Evolutionary conservation across 1,284 basidiomycete genomes (phyloP).

Genomic region (Dichomitus squalens): DNA sequence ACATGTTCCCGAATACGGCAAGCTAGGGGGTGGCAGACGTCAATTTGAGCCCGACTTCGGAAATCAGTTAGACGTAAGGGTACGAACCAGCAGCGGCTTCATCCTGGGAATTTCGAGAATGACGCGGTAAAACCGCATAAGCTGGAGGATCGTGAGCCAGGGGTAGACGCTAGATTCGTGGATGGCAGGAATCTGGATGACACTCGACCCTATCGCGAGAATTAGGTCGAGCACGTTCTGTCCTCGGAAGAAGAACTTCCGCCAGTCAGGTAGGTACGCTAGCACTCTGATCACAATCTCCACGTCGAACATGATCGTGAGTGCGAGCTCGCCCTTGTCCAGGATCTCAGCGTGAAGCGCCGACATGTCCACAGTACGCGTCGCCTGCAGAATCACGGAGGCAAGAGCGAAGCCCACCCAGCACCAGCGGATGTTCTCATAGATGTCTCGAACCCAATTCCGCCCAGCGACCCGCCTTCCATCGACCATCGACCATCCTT

Average conservation of each 20-base stretch:
- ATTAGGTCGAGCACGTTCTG: constrained; percentile 82
- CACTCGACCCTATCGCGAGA: constrained; percentile 78
- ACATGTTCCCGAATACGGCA: constrained; percentile 91
- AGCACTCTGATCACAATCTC: constrained; percentile 85
- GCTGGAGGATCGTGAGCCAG: constrained; percentile 92
- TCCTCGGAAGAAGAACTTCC: constrained; percentile 69
- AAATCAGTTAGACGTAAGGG: neutral
- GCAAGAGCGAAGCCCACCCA: constrained; percentile 81
- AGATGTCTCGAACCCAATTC: constrained; percentile 56
- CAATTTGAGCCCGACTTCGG: constrained; percentile 3
- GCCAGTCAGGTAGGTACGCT: constrained; percentile 82
- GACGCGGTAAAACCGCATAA: constrained; percentile 91
- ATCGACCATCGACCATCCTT: constrained; percentile 56
- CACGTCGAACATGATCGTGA: constrained; percentile 86
- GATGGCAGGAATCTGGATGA: constrained; percentile 89
- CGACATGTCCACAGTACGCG: constrained; percentile 62
- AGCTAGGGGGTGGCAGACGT: constrained; percentile 48
- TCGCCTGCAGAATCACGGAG: constrained; percentile 80
- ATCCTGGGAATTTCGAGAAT: constrained; percentile 89
- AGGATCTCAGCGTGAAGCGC: constrained; percentile 48
- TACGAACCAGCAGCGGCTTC: constrained; percentile 72
- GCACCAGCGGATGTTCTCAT: constrained; percentile 66
- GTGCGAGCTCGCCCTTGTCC: constrained; percentile 74
- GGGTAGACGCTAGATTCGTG: constrained; percentile 69
- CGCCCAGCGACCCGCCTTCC: constrained; percentile 43